phyloP scores from a whole-genome alignment of 75 land plant species.

The Cupressus sempervirens region DNA sequence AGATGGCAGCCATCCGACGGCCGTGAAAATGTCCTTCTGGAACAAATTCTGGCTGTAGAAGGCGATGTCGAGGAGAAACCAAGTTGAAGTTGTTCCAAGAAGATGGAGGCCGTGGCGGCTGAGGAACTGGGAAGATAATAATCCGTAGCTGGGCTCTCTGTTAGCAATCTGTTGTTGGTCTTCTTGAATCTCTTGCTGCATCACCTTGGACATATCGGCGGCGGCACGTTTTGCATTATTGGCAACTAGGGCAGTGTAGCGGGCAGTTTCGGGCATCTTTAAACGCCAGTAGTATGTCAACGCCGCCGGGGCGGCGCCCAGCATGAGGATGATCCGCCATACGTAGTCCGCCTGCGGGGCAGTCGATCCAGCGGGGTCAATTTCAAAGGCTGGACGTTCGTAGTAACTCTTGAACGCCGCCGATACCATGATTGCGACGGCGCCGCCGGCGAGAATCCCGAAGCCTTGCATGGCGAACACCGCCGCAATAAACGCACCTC shows the following conservation, averaged over 20 bases:
- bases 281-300: conserved; percentile 30
- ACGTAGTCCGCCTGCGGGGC: conserved; percentile 17
- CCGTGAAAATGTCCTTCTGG: conserved; percentile 52
- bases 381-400: not conserved
- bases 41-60: conserved; percentile 45
- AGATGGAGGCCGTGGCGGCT: conserved; percentile 32
- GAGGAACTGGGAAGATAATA: conserved; percentile 25
- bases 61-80: conserved; percentile 47
- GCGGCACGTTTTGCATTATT: conserved; percentile 25
- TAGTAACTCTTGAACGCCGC: conserved; percentile 2
- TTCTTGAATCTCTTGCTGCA: conserved; percentile 16
- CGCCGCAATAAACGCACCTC: conserved; percentile 32
- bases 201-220: conserved; percentile 26
- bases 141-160: conserved; percentile 8
- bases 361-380: conserved; percentile 5
- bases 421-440: conserved; percentile 23
- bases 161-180: not conserved
- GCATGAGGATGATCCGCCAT: conserved; percentile 28
- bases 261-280: conserved; percentile 44
- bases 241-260: conserved; percentile 35
- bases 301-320: conserved; percentile 20
- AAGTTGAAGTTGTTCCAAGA: conserved; percentile 43
- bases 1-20: conserved; percentile 45
- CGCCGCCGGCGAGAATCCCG: conserved; percentile 28
- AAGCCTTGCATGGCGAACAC: conserved; percentile 33